phyloP scores from a whole-genome alignment of 2,329 filamentous ascomycete species.

The Pseudocercospora crystallina region DNA sequence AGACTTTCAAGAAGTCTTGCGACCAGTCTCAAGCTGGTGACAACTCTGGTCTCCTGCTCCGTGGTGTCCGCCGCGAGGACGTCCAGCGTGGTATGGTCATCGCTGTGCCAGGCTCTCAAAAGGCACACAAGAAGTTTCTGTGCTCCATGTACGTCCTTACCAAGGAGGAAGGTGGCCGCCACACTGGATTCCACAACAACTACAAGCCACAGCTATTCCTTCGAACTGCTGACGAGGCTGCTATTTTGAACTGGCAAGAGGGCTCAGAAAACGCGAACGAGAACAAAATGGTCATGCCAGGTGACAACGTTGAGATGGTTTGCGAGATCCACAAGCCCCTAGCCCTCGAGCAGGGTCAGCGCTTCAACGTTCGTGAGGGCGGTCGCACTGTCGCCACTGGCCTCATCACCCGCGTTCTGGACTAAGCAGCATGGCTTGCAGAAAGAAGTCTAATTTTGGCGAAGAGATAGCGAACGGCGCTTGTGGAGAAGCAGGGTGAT shows the following conservation, averaged over 20 bases:
- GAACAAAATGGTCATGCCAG: conserved; percentile 89
- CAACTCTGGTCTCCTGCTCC: conserved; percentile 95
- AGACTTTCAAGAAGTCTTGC: conserved; percentile 99
- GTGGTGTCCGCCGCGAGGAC: conserved; percentile 94
- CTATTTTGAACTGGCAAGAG: conserved; percentile 82
- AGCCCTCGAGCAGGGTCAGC: conserved; percentile 86
- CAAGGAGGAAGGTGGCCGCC: conserved; percentile 97
- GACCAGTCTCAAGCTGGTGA: conserved; percentile 94
- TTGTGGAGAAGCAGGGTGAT: not conserved
- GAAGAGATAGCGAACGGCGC: not conserved
- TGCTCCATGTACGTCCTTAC: conserved; percentile 94
- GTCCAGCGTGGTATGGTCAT: conserved; percentile 93
- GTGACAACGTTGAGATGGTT: conserved; percentile 98
- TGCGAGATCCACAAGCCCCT: conserved; percentile 81
- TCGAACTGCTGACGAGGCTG: conserved; percentile 77
- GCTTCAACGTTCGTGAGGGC: conserved; percentile 98
- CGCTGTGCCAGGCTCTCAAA: conserved; percentile 76
- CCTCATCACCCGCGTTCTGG: conserved; percentile 40
- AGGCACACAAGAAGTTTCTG: conserved; percentile 88
- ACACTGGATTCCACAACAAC: conserved; percentile 93
- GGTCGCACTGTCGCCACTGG: conserved; percentile 59
- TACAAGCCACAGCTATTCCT: conserved; percentile 97
- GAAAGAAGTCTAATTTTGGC: not conserved
- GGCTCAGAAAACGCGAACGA: conserved; percentile 66
- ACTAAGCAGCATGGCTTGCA: conserved; percentile 25